phyloP scores from a whole-genome alignment of 176 grass and related monocot species.

The Eremochloa ophiuroides region DNA sequence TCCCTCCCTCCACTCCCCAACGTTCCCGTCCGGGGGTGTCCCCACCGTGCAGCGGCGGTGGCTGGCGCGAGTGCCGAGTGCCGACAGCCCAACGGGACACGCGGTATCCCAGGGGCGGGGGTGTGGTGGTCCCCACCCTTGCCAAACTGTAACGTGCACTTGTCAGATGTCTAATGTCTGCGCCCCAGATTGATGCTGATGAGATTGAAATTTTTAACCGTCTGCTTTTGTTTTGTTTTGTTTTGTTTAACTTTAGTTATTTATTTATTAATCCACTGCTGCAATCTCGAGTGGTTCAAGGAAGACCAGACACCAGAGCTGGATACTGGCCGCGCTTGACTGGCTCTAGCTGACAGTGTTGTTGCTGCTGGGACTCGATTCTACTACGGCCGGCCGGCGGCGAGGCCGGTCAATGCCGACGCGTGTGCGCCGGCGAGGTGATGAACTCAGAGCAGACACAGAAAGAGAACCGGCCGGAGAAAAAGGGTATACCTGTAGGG shows the following conservation, averaged over 20 bases:
- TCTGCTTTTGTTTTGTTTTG: too few relatives aligned
- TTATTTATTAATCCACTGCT: neutral
- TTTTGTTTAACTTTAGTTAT: too few relatives aligned
- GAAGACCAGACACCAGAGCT: too few relatives aligned
- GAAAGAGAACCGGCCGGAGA: too few relatives aligned
- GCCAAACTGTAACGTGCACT: constrained; percentile 25
- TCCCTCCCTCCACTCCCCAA: neutral
- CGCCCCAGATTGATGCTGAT: neutral
- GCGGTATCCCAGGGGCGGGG: neutral
- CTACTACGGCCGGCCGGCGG: too few relatives aligned
- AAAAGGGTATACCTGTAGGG: constrained; percentile 45
- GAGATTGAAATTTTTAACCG: neutral
- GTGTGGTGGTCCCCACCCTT: too few relatives aligned
- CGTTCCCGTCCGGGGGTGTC: neutral
- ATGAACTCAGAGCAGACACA: neutral
- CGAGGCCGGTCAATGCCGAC: neutral
- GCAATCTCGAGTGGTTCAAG: too few relatives aligned
- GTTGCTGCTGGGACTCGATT: too few relatives aligned
- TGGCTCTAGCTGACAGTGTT: too few relatives aligned
- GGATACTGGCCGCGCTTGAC: neutral
- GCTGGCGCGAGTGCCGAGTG: too few relatives aligned
- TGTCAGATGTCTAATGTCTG: neutral
- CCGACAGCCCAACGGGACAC: constrained; percentile 12
- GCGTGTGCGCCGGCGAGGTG: neutral
- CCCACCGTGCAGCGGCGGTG: constrained; percentile 4